Evolutionary conservation across 1,284 basidiomycete species (phyloP).

Genomic region (Tylopilus sp.): DNA sequence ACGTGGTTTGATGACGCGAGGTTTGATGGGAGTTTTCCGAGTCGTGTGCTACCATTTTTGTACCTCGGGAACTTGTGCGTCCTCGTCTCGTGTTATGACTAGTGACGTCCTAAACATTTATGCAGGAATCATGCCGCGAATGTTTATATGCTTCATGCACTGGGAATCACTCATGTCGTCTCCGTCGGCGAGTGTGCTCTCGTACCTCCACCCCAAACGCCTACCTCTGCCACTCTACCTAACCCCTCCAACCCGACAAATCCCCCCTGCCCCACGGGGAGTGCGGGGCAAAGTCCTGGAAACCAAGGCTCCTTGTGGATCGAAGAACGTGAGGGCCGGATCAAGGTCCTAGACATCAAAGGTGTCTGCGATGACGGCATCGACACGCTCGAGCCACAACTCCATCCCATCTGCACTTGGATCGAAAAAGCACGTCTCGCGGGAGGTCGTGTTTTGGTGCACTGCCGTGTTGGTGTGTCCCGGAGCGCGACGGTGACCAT

Average conservation of each 20-base stretch:
- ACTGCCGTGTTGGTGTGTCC: constrained; percentile 94
- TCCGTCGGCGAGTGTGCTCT: constrained; percentile 94
- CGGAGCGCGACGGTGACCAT: constrained; percentile 93
- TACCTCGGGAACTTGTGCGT: constrained; percentile 93
- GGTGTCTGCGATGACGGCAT: constrained; percentile 94
- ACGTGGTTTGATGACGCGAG: constrained; percentile 90
- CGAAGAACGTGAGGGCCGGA: constrained; percentile 83
- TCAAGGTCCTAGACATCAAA: constrained; percentile 87
- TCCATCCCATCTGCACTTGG: constrained; percentile 88
- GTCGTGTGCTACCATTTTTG: constrained; percentile 89
- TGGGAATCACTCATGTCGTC: constrained; percentile 98
- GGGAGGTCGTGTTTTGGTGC: constrained; percentile 91
- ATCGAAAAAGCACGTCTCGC: constrained; percentile 82
- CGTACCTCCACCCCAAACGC: constrained; percentile 57
- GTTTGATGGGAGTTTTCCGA: constrained; percentile 96
- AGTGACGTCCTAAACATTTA: constrained; percentile 1
- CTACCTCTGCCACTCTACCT: constrained; percentile 4
- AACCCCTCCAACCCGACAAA: constrained; percentile 2
- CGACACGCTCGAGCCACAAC: constrained; percentile 86
- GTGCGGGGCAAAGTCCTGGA: constrained; percentile 47
- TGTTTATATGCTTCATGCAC: constrained; percentile 90
- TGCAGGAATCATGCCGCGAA: constrained; percentile 88
- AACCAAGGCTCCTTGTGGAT: constrained; percentile 79
- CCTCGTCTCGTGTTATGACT: constrained; percentile 12
- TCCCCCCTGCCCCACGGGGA: constrained; percentile 37